phyloP scores from a whole-genome alignment of 345 rosid species.

The Arabidopsis arenosa region DNA sequence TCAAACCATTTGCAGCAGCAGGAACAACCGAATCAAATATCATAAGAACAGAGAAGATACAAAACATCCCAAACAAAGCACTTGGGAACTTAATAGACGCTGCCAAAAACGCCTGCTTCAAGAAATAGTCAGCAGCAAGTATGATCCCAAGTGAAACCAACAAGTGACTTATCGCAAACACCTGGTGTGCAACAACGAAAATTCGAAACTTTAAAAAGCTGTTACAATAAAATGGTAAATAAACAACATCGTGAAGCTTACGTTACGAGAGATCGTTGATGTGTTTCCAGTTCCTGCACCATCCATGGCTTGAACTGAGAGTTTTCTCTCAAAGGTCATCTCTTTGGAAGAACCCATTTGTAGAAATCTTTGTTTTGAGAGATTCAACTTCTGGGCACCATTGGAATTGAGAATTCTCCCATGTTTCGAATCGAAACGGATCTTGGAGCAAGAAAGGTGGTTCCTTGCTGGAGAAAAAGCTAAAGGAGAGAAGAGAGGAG shows the following conservation, averaged over 20 bases:
- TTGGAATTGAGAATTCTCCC: slow-evolving; percentile 9
- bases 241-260: slow-evolving; percentile 27
- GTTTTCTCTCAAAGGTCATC: slow-evolving; percentile 34
- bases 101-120: slow-evolving; percentile 76
- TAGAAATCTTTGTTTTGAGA: slow-evolving; percentile 46
- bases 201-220: not conserved
- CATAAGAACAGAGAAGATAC: slow-evolving; percentile 80
- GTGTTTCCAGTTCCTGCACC: slow-evolving; percentile 52
- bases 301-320: slow-evolving; percentile 50
- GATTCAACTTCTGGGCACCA: slow-evolving; percentile 20
- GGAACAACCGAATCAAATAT: slow-evolving; percentile 70
- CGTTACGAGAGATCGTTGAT: slow-evolving; percentile 58
- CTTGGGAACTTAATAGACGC: slow-evolving; percentile 97
- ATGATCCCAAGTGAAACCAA: slow-evolving; percentile 80
- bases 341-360: slow-evolving; percentile 49
- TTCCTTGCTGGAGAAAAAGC: slow-evolving; percentile 21
- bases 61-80: slow-evolving; percentile 95
- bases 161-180: slow-evolving; percentile 67
- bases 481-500: slow-evolving; percentile 44
- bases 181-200: slow-evolving; percentile 45
- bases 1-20: slow-evolving; percentile 66
- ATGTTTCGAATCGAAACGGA: slow-evolving; percentile 7
- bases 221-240: not conserved
- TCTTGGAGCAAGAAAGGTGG: slow-evolving; percentile 31
- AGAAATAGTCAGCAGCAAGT: slow-evolving; percentile 73